Evolutionary conservation across 495 filamentous ascomycete genomes (phyloP), one percentile per base, ranked within the genome.

Genomic region (Aspergillus hancockii): DNA sequence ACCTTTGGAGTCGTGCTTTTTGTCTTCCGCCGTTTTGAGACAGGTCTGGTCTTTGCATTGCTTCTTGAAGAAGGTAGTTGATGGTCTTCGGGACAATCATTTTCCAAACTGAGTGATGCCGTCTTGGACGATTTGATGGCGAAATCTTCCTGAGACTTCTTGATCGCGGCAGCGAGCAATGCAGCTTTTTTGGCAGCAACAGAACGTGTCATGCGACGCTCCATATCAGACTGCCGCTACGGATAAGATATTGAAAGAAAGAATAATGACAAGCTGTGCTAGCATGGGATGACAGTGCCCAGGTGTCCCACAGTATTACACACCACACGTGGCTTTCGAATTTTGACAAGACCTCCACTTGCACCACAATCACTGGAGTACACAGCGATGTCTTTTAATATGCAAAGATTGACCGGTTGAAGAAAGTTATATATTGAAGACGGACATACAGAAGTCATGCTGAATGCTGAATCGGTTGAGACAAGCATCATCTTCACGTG

Each of bases 201-300:
- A 49, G 65, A 63, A 4, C 71, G 71, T 45, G 71, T 74, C 16
- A 61, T 54, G 28, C 72, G 66, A 46, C 43, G 57, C 41, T 61
- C 52, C 58, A 63, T 62, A 19, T 21, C 16, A 13, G 32, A 36
- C 4, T 34, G n/a, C 8, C 34, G 34, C 34, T 9, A 36, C 34
- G 2, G 34, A 36, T 10, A 14, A 14, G 34, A 5, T 32, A 8
- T 8, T 41, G 3, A 14, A n/a, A 41, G 10, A 1, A 3, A 41
- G 38, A 3, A 41, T 16, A 18, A 7, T 16, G n/a, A 14, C 7
- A 18, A 3, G 16, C 16, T 41, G 38, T 41, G 34, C 8, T 9
- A 36, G 34, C 8, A 2, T 36, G 34, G 34, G 25, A 3, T 7
- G 25, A 28, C 25, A 28, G 25, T n/a, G 25, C 25, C 25, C 7